These are phyloP conservation scores for Nemania serpens DNA, from an alignment of 2,329 filamentous ascomycete species.

Conservation along the genomic window DNA sequence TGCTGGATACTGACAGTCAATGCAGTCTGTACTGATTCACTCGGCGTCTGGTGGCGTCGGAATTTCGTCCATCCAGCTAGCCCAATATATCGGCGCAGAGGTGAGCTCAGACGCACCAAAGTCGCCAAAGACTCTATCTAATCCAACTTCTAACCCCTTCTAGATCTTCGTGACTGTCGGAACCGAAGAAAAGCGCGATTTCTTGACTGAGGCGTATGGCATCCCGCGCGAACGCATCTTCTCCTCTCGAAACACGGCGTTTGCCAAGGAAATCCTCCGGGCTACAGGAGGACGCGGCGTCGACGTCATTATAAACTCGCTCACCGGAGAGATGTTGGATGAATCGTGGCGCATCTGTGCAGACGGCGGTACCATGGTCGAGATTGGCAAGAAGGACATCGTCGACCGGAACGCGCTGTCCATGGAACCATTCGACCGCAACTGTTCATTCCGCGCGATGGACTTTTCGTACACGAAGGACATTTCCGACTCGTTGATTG, in stretches of 20 bases:
- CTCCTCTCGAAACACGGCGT: neutral
- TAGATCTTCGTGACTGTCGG: slow-evolving; percentile 28
- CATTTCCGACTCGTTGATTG: too few relatives aligned
- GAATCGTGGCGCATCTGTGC: slow-evolving; percentile 27
- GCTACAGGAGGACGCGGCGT: slow-evolving; percentile 2
- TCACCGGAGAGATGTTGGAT: slow-evolving; percentile 23
- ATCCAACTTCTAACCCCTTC: too few relatives aligned
- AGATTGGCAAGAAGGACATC: slow-evolving; percentile 31
- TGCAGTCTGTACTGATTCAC: too few relatives aligned
- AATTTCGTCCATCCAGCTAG: too few relatives aligned
- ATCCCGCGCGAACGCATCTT: neutral
- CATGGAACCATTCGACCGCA: slow-evolving; percentile 31
- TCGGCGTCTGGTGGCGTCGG: too few relatives aligned
- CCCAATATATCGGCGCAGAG: too few relatives aligned
- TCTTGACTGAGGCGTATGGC: slow-evolving; percentile 15
- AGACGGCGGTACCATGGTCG: slow-evolving; percentile 29
- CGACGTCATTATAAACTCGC: slow-evolving; percentile 18
- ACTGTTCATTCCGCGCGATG: slow-evolving; percentile 28
- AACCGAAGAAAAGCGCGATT: slow-evolving; percentile 30
- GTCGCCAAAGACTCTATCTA: too few relatives aligned
- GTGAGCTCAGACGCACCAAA: too few relatives aligned
- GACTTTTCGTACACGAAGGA: slow-evolving; percentile 22
- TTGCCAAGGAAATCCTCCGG: neutral
- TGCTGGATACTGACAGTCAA: too few relatives aligned
- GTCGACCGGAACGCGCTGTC: slow-evolving; percentile 25